A percentile compares a stretch with the other conserved stretches of the same genome.
These are phyloP conservation scores for Aspergillus campestris DNA, from an alignment of 495 filamentous ascomycete species.

Conservation along the genomic window DNA sequence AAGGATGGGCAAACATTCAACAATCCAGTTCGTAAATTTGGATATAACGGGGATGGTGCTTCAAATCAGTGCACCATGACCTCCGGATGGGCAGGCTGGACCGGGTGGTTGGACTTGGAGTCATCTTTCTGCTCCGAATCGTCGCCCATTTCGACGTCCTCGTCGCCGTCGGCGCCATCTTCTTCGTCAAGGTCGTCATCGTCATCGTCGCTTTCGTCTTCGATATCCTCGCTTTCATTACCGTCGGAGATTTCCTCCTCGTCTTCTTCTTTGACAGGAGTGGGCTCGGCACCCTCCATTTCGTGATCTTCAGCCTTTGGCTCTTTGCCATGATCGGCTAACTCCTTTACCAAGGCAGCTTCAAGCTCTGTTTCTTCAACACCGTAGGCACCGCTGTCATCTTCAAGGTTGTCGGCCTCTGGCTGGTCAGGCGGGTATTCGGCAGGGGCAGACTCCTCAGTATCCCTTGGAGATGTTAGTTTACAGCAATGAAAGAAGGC, in stretches of 20 bases:
- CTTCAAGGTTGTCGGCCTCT: slow-evolving; percentile 77
- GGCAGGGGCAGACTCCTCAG: slow-evolving; percentile 87
- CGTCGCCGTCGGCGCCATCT: slow-evolving; percentile 60
- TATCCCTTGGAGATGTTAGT: slow-evolving; percentile 57
- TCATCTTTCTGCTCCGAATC: slow-evolving; percentile 41
- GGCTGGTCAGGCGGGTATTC: slow-evolving; percentile 97
- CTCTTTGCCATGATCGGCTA: slow-evolving; percentile 46
- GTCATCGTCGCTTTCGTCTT: slow-evolving; percentile 83
- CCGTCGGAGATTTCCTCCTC: slow-evolving; percentile 75
- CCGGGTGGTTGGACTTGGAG: slow-evolving; percentile 23
- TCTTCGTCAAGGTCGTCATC: slow-evolving; percentile 77
- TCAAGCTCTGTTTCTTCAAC: slow-evolving; percentile 57
- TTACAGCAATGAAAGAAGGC: not conserved
- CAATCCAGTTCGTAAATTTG: too few species aligned
- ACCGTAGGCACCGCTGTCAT: slow-evolving; percentile 80
- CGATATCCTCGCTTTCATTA: slow-evolving; percentile 82
- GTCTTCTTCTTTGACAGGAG: slow-evolving; percentile 50
- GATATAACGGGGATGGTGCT: not conserved
- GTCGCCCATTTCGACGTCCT: slow-evolving; percentile 79
- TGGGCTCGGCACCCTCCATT: slow-evolving; percentile 68
- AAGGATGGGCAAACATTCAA: not conserved
- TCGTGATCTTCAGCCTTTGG: slow-evolving; percentile 60
- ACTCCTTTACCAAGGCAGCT: slow-evolving; percentile 48
- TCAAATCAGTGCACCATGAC: slow-evolving; percentile 45
- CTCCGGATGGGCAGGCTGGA: slow-evolving; percentile 33